Percentiles rank a stretch among this genome's conserved stretches.
Conservation (phyloP, 2,329 filamentous ascomycete genomes). For the Ceratocystis papillata region DNA sequence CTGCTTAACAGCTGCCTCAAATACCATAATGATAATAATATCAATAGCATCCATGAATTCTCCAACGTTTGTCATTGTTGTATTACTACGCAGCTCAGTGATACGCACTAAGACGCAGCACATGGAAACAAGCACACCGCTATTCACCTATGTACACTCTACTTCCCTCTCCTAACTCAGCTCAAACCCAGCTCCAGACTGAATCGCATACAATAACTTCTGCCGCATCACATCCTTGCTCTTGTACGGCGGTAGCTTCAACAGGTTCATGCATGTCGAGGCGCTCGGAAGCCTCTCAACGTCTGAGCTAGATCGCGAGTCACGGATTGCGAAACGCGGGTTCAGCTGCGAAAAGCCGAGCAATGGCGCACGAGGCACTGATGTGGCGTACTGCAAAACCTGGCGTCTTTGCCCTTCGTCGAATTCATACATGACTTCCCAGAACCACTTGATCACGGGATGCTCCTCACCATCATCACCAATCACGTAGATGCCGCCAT, state of each 20-base stretch:
- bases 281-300: constrained; percentile 69
- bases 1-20: too few species aligned
- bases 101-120: too few species aligned
- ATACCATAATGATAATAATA: too few species aligned
- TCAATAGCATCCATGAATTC: not conserved
- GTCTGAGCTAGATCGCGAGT: constrained; percentile 51
- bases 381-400: constrained; percentile 91
- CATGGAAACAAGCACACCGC: too few species aligned
- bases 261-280: constrained; percentile 87
- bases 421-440: constrained; percentile 72
- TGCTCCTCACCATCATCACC: constrained; percentile 86
- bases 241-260: constrained; percentile 80
- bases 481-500: constrained; percentile 77
- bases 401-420: constrained; percentile 67
- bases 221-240: constrained; percentile 54
- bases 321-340: constrained; percentile 80
- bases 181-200: constrained; percentile 87
- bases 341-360: constrained; percentile 79
- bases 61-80: not conserved
- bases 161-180: constrained; percentile 41
- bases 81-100: too few species aligned
- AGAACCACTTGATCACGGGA: constrained; percentile 75
- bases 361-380: constrained; percentile 78
- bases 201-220: constrained; percentile 82
- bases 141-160: too few species aligned